Base-by-base conservation (phyloP, 768 basidiomycete species). In the Boletus huronensis region DNA sequence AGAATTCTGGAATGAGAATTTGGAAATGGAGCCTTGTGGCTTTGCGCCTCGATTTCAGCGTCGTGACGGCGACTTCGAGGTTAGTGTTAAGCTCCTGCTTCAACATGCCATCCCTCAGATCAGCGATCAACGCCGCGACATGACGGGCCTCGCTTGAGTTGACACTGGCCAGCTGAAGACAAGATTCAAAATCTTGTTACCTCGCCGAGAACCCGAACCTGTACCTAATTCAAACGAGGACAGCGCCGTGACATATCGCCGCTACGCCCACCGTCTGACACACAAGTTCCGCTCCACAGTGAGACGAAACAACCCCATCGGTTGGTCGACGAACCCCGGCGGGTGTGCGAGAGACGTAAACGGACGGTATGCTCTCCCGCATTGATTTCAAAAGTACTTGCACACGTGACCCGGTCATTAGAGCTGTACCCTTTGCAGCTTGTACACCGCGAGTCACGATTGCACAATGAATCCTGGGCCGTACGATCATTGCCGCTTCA, bases 221-320 rank as follows among this genome's bases (percentile, higher is more conserved):
- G 28, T 11, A 14, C 44, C 14, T 6, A 19, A 50, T 54, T 49
- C 41, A 46, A 39, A 48, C 34, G 38, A 38, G 42, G 41, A 19
- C 13, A 23, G 10, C 19, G 28, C 42, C 28, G 29, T 43, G 32
- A 57, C 29, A 57, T 29, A 31, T 34, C 23, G 26, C 29, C 45
- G 35, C 47, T 6, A 50, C 34, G 31, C 44, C 14, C 19, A n/a
- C n/a, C 26, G 7, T 49, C 41, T 16, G 48, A 42, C 44, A 19
- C 38, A 45, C 47, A 47, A 42, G 54, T 23, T 50, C 61, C 54
- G 48, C 40, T 66, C 58, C 47, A 51, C 49, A 49, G 57, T 53
- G 55, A 26, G 54, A 64, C 29, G 5, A 48, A 40, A 39, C 17
- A 7, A 32, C 19, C 19, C 41, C 13, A 31, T 50, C 39, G 36